Conservation (phyloP, 345 rosid species). For the Noccaea caerulescens region DNA sequence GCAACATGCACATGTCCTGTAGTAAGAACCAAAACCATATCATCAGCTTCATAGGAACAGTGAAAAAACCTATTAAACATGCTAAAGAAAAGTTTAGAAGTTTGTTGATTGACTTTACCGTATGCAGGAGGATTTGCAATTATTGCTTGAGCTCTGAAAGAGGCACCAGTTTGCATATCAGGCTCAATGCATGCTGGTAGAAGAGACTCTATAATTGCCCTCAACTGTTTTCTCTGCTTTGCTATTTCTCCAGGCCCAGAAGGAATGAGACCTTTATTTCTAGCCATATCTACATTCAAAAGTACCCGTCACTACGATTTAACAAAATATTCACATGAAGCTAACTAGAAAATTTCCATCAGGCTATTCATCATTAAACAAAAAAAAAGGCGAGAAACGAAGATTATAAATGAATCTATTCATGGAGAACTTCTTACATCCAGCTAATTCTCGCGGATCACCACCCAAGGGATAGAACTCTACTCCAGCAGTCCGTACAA, state of each 20-base stretch:
- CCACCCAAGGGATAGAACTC: constrained; percentile 95
- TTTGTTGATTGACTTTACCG: constrained; percentile 52
- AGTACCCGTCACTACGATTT: not conserved
- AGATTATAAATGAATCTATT: constrained; percentile 11
- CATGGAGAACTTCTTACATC: constrained; percentile 67
- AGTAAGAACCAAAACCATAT: constrained; percentile 26
- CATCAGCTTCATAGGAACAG: constrained; percentile 17
- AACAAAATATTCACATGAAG: not conserved
- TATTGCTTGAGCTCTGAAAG: constrained; percentile 94
- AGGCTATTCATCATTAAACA: constrained; percentile 13
- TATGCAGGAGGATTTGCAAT: constrained; percentile 99
- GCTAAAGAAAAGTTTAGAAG: not conserved
- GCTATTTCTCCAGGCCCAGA: constrained; percentile 96
- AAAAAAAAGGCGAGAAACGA: not conserved
- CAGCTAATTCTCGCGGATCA: constrained; percentile 95
- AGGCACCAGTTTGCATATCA: constrained; percentile 68
- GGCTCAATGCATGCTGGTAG: constrained; percentile 95
- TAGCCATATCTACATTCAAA: constrained; percentile 77
- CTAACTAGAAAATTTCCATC: not conserved
- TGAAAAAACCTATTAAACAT: constrained; percentile 7
- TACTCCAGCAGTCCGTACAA: constrained; percentile 83
- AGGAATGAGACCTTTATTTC: constrained; percentile 95
- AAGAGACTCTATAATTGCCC: constrained; percentile 93
- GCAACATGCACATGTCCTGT: constrained; percentile 98
- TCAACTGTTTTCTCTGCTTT: constrained; percentile 84